phyloP scores from a whole-genome alignment of 108 stramenopile species.

The Cyclostephanos tholiformis region DNA sequence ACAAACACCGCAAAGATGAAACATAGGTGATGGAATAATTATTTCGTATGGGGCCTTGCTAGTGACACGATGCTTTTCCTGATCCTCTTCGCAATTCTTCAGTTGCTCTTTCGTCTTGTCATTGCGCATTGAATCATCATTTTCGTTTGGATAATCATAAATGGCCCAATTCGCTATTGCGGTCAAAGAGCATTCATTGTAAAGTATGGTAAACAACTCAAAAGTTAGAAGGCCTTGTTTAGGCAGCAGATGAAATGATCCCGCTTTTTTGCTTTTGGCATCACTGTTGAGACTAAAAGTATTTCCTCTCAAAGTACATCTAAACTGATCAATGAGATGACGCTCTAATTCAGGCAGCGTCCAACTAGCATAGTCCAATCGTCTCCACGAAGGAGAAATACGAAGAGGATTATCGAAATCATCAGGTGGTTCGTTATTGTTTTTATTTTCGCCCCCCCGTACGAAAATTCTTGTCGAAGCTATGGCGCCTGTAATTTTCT shows the following conservation, averaged over 20 bases:
- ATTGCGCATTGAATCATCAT: neutral
- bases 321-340: slow-evolving; percentile 10
- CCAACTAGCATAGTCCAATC: slow-evolving; percentile 24
- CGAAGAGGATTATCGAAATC: slow-evolving; percentile 9
- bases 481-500: neutral
- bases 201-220: slow-evolving; percentile 23
- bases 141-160: slow-evolving; percentile 3
- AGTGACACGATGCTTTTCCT: neutral
- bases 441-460: neutral
- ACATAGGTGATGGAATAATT: slow-evolving; percentile 12
- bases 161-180: slow-evolving; percentile 55
- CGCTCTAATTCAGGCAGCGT: slow-evolving; percentile 31
- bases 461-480: neutral
- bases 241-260: no score
- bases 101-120: neutral
- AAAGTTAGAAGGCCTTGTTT: neutral
- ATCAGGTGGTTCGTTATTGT: neutral
- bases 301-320: neutral
- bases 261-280: neutral
- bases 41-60: slow-evolving; percentile 11
- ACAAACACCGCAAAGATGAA: slow-evolving; percentile 54
- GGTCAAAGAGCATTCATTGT: slow-evolving; percentile 54
- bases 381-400: slow-evolving; percentile 34
- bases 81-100: slow-evolving; percentile 23
- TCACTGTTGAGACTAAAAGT: neutral